Evolutionary conservation across 768 basidiomycete genomes (phyloP), one percentile per base, ranked within the genome.

Genomic region (Coprinopsis sp.): DNA sequence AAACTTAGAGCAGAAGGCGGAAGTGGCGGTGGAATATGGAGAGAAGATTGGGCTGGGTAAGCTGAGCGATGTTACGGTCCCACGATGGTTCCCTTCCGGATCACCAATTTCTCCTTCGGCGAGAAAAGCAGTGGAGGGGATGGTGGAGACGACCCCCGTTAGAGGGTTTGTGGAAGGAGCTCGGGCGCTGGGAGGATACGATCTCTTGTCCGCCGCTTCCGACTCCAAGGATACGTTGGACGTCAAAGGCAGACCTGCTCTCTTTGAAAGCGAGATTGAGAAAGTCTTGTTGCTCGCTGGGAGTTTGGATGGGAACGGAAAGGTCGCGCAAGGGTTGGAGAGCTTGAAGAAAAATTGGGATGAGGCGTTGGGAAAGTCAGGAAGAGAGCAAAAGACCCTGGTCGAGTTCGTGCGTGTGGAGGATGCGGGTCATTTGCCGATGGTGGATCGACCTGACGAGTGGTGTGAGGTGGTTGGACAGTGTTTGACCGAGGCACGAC

Each of bases 1-100:
- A 23, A 6, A 19, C 22, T 39, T 22, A 24, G 49, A 18, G 49
- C 51, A 34, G 54, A 50, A 12, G 50, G 47, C 1, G 50, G 37
- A 2, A 50, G 54, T 0, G 54, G 61, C 12, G 51, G 47, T 1
- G 12, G 61, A 54, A 21, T 65, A 66, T 37, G 69, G 68, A 1
- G 51, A 59, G 28, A 53, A 61, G 19, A 56, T 67, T 4, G 74
- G 75, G 2, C 73, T 78, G 67, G 34, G 52, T 3, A 62, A 60
- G 19, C 64, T 79, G 12, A 73, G 70, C 0, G 51, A 58, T 11
- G 61, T 65, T 5, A 78, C 76, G 0, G 61, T 72, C 1, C 67
- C 69, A 2, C 63, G 76, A 25, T 79, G 77, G 77, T 79, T 79
- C 60, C 68, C 73, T 14, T 21, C 58, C 3, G 68, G 67, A 1